Evolutionary conservation across 305 asterid genomes (phyloP), one percentile per base, ranked within the genome.

Genomic region (Plantago rigida): DNA sequence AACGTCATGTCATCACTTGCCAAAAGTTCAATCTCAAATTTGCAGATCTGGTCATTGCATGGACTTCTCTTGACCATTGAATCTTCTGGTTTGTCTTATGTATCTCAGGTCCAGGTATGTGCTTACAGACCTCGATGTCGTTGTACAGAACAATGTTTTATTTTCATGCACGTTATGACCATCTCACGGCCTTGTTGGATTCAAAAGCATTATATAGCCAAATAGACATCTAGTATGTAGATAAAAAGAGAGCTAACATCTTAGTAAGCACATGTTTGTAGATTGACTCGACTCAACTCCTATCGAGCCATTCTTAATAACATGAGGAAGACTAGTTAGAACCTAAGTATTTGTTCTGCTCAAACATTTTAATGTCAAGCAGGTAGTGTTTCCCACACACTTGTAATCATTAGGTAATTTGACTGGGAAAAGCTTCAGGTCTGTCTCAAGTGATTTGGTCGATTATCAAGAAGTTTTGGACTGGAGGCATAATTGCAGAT

Each of bases 31-130:
- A 67, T 73, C 71, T 79, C 94, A 70, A 75, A 86, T 71, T 74
- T 89, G 73, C 94, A 80, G 79, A 81, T 87, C 72, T 93, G 99
- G 99, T 80, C 96, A 66, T 82, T 93, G 92, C 97, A 93, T 84
- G 97, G 97, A 60, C 97, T 93, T 78, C 90, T 93, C 73, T 79
- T 89, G 87, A 93, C 99, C 63, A 79, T 93, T 72, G 99, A 93
- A 80, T 94, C 99, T 51, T 95, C 99, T 70, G 99, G 97, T 69
- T 78, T 93, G 82, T 81, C 96, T 65, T 93, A 82, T 73, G 94
- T 85, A 61, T 82, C 97, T 73, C 96, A 93, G 60, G 97, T 89
- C 77, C 99, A 93, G 99, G 99, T 93, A 82, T 67, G 55, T 56
- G 64, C 64, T 59, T 58, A 60, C 60, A 39, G 42, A 48, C 68